Base-by-base conservation (phyloP, 805 yeast genomes). In the Grigorovia transvaalensis region DNA sequence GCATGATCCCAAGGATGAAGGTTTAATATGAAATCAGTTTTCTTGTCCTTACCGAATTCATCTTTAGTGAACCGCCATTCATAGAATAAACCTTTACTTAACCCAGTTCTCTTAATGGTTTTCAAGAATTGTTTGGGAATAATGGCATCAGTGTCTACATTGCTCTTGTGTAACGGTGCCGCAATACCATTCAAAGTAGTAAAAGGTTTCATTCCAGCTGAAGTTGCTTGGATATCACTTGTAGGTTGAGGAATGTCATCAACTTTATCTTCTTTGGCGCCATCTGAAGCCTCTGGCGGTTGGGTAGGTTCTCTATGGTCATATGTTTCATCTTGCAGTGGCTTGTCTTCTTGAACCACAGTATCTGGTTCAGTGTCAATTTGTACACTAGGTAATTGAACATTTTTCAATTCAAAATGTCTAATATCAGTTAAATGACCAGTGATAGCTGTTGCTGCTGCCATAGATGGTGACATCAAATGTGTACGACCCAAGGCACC, bases 401-500 rank as follows among this genome's bases (percentile, higher is more conserved):
- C 79, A 56, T 76, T 77, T 56, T 76, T 73, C 70, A 80, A 85
- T 54, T 80, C 73, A 69, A 78, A 87, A 51, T 87, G 84, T 72
- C 99, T 84, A 61, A 90, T 90, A 67, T 93, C 99, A 46, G 86
- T 78, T 63, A 93, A 83, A 64, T 84, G 88, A 59, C 99, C 99
- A 52, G 78, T 79, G 59, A 93, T 83, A 62, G 90, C 96, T 18
- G 99, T 98, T 19, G 98, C 97, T 35, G 99, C 99, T 47, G 99
- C 99, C 99, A 93, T 93, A 20, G 96, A 96, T 43, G 99, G 99
- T 13, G 96, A 88, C 96, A 91, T 88, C 67, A 93, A 79, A 69
- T 93, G 99, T 18, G 99, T 93, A 74, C 99, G 82, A 17, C 96
- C 88, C 54, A 73, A 74, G 50, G 96, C 96, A 74, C 99, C 99